These are phyloP conservation scores for Polytrichum formosum DNA, from an alignment of 225 moss, liverwort and hornwort species.

Conservation along the genomic window DNA sequence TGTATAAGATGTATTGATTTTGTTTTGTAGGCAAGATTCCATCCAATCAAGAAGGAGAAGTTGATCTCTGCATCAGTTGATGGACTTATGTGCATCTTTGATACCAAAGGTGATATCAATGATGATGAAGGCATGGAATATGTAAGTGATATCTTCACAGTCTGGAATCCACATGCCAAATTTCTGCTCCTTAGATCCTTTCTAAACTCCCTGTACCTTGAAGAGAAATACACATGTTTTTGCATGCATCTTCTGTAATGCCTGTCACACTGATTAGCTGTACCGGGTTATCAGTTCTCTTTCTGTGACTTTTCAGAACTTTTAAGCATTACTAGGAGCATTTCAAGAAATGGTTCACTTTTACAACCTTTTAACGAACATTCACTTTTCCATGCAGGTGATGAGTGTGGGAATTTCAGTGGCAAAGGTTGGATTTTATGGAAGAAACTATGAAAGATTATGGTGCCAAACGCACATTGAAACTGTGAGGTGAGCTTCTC, in stretches of 20 bases:
- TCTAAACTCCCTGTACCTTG: not conserved
- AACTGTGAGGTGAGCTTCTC: slow-evolving; percentile 63
- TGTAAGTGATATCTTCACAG: slow-evolving; percentile 31
- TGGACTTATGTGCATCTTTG: slow-evolving; percentile 77
- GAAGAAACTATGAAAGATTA: slow-evolving; percentile 53
- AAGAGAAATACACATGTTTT: too few relatives aligned
- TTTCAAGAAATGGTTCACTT: too few relatives aligned
- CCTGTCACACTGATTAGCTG: too few relatives aligned
- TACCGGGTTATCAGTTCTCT: too few relatives aligned
- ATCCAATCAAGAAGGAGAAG: slow-evolving; percentile 72
- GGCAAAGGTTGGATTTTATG: slow-evolving; percentile 84
- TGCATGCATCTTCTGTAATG: too few relatives aligned
- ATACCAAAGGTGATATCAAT: slow-evolving; percentile 54
- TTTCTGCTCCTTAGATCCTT: not conserved
- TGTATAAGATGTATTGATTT: not conserved
- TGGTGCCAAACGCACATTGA: slow-evolving; percentile 96
- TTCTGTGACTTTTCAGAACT: too few relatives aligned
- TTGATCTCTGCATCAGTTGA: slow-evolving; percentile 89
- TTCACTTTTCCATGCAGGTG: slow-evolving; percentile 29
- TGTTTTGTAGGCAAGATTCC: slow-evolving; percentile 65
- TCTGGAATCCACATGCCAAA: not conserved
- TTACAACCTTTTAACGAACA: too few relatives aligned
- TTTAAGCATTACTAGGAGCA: too few relatives aligned
- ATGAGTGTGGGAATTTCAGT: slow-evolving; percentile 76
- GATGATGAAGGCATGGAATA: slow-evolving; percentile 71